Conservation (phyloP, 208 protist genomes). For the Blechomonas ayalai region DNA sequence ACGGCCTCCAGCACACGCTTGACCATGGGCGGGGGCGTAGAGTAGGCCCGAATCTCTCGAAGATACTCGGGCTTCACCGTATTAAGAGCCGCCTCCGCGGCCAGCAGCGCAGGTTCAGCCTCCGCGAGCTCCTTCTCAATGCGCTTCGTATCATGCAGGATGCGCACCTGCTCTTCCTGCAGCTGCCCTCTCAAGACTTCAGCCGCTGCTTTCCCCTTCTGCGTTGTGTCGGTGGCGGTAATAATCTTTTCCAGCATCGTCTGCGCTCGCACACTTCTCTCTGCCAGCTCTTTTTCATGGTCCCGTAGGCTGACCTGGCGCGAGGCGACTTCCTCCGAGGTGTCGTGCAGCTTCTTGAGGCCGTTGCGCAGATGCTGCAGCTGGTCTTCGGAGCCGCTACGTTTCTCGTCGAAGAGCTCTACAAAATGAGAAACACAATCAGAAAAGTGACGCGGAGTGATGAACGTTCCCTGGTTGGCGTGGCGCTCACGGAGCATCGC, state of each 20-base stretch:
- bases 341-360: slow-evolving; percentile 91
- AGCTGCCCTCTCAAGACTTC: slow-evolving; percentile 71
- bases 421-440: slow-evolving; percentile 96
- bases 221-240: slow-evolving; percentile 74
- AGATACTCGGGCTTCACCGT: slow-evolving; percentile 96
- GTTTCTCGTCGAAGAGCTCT: slow-evolving; percentile 92
- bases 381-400: slow-evolving; percentile 89
- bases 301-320: slow-evolving; percentile 78
- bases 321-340: slow-evolving; percentile 82
- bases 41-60: slow-evolving; percentile 96
- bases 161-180: slow-evolving; percentile 76
- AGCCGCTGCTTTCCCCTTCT: slow-evolving; percentile 71
- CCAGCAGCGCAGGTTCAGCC: slow-evolving; percentile 91
- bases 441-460: slow-evolving; percentile 98
- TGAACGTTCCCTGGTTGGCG: slow-evolving; percentile 87
- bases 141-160: slow-evolving; percentile 49
- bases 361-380: slow-evolving; percentile 95
- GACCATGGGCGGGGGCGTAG: slow-evolving; percentile 94
- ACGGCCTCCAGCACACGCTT: slow-evolving; percentile 93
- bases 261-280: slow-evolving; percentile 70
- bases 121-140: slow-evolving; percentile 77
- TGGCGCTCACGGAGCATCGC: slow-evolving; percentile 47
- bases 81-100: slow-evolving; percentile 94
- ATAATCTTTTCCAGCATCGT: slow-evolving; percentile 85
- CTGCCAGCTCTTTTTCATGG: slow-evolving; percentile 73